Base-by-base conservation (phyloP, 768 basidiomycete species). In the Hortiboletus campestris region DNA sequence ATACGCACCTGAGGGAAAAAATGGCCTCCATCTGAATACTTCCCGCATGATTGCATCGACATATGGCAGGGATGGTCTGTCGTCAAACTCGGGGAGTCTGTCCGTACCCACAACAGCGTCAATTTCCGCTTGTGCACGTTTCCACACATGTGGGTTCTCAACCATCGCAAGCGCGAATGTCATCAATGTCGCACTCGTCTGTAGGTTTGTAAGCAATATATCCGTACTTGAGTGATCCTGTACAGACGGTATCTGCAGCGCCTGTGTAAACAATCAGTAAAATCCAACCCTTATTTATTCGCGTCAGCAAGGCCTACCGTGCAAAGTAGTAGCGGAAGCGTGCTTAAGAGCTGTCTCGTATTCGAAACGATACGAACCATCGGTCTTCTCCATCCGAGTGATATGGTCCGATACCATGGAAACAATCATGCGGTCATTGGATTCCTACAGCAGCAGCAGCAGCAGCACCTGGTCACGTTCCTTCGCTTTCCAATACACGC, bases 91-190 rank as follows among this genome's bases (percentile, higher is more conserved):
- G 3, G 53, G 57, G 5, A 58, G 53, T 11, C 40, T 45, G 12
- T 51, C 22, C 1, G 17, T 43, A 6, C 56, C 56, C 5, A 58
- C 9, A 1, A 59, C 52, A 6, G 36, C 12, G 10, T 60, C 59
- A 1, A 60, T 60, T 32, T 53, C 51, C 11, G 39, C 50, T 17
- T 60, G 59, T 19, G 59, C 59, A 5, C 32, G 55, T 40, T 59
- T 59, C 60, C 57, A 61, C 13, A 55, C 20, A 2, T 19, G 50
- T 13, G 60, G 60, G n/a, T 59, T 40, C 46, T 49, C 11, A 8
- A 59, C 28, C 57, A 61, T 61, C 19, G 57, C 53, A 2, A 61
- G 57, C 1, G 57, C 45, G 20, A 61, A 58, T 5, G 14, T 28
- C n/a, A 41, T 31, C 3, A 60, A 2, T 6, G 13, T 19, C 0